Percentiles rank a stretch among this genome's conserved stretches.
Conservation (phyloP, 805 yeast species). For the Yamadazyma sp. region DNA sequence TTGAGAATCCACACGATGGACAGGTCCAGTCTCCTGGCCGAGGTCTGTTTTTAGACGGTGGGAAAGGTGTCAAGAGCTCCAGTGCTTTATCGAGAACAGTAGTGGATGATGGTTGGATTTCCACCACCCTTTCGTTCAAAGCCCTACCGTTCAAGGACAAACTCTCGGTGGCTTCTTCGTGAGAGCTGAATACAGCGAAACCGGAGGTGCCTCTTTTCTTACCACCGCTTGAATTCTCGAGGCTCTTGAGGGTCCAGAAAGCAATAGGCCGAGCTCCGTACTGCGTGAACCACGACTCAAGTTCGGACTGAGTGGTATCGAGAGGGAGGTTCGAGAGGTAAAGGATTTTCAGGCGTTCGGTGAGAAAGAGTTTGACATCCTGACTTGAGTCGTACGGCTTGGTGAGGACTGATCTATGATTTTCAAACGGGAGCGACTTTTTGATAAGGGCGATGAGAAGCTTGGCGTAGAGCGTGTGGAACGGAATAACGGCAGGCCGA, state of each 20-base stretch:
- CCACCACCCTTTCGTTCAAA: conserved; percentile 70
- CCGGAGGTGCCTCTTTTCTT: conserved; percentile 51
- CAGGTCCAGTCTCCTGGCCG: conserved; percentile 99
- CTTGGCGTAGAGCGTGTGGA: conserved; percentile 42
- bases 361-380: conserved; percentile 64
- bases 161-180: conserved; percentile 82
- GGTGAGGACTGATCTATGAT: conserved; percentile 56
- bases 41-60: conserved; percentile 81
- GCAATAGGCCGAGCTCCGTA: conserved; percentile 85
- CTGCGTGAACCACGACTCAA: conserved; percentile 89
- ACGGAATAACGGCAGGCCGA: conserved; percentile 18
- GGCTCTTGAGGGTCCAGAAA: conserved; percentile 80
- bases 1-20: conserved; percentile 92
- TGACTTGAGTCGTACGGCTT: conserved; percentile 76
- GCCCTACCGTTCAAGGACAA: conserved; percentile 77
- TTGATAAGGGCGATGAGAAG: conserved; percentile 48
- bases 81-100: conserved; percentile 77
- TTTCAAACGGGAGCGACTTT: conserved; percentile 50
- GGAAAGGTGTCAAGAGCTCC: conserved; percentile 80
- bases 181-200: conserved; percentile 79
- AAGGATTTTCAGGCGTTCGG: conserved; percentile 75
- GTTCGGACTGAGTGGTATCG: conserved; percentile 87
- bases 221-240: conserved; percentile 24
- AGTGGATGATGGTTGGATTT: conserved; percentile 83
- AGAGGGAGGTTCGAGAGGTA: conserved; percentile 77